These are phyloP conservation scores for Ocimum tenuiflorum DNA, from an alignment of 257 asterid species.

Conservation along the genomic window DNA sequence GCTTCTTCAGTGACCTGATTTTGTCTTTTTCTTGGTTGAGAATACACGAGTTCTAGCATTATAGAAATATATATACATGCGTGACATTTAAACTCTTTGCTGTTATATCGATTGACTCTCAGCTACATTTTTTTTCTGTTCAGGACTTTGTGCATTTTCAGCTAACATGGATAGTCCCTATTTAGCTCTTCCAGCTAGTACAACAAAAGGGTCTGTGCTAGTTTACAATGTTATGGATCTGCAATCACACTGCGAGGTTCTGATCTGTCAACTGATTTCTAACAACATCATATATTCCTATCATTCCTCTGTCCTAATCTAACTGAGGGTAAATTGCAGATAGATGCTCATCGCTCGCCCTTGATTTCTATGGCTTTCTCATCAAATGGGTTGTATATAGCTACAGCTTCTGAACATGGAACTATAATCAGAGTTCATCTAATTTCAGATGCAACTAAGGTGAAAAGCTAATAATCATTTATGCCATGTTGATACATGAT, in stretches of 20 bases:
- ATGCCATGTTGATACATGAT: background rate
- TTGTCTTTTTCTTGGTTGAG: background rate
- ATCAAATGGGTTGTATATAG: slow-evolving; percentile 71
- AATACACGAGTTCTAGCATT: background rate
- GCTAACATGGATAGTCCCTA: slow-evolving; percentile 60
- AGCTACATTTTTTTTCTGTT: slow-evolving; percentile 16
- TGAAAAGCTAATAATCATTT: slow-evolving; percentile 23
- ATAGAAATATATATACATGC: background rate
- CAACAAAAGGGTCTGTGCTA: slow-evolving; percentile 69
- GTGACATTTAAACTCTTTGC: slow-evolving; percentile 1
- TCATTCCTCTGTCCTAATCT: slow-evolving; percentile 3
- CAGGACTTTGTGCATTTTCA: slow-evolving; percentile 92
- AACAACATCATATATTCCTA: background rate
- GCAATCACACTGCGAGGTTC: slow-evolving; percentile 84
- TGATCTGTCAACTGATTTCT: slow-evolving; percentile 5
- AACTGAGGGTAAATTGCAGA: slow-evolving; percentile 47
- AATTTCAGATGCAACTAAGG: slow-evolving; percentile 85
- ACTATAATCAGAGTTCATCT: slow-evolving; percentile 88
- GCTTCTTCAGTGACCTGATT: background rate
- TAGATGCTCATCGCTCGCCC: slow-evolving; percentile 91
- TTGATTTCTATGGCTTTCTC: slow-evolving; percentile 76
- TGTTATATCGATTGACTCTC: slow-evolving; percentile 6
- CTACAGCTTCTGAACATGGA: slow-evolving; percentile 93
- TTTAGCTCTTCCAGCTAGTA: slow-evolving; percentile 91
- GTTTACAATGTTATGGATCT: slow-evolving; percentile 73